Conservation (phyloP, 768 basidiomycete genomes). For the Chalciporus piperatus region DNA sequence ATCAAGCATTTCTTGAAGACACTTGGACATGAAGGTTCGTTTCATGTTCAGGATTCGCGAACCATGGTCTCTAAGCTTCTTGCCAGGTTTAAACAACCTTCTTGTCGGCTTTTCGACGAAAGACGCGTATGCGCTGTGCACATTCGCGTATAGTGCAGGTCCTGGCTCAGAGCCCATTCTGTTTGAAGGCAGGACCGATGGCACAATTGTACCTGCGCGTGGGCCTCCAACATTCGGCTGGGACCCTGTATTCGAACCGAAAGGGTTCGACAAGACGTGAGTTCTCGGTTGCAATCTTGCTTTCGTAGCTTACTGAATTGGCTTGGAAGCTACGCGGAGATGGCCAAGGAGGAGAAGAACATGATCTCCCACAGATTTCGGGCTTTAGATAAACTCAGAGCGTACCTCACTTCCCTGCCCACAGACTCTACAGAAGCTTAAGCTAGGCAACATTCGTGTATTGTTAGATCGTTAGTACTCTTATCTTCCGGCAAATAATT, state of each 20-base stretch:
- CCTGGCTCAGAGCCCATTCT: constrained; percentile 76
- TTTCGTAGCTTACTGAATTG: not conserved
- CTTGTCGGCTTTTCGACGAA: constrained; percentile 73
- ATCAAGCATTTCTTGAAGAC: constrained; percentile 89
- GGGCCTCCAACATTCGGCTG: constrained; percentile 84
- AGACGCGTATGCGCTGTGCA: constrained; percentile 88
- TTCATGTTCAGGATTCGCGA: not conserved
- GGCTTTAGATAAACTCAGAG: constrained; percentile 56
- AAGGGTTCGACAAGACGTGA: constrained; percentile 75
- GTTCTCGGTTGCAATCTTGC: constrained; percentile 17
- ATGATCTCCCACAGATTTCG: constrained; percentile 62
- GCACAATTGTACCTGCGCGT: constrained; percentile 82
- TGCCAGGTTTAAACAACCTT: constrained; percentile 73
- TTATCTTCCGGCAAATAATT: constrained; percentile 6
- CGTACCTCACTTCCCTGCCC: constrained; percentile 32
- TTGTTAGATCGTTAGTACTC: not conserved
- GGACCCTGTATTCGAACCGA: constrained; percentile 85
- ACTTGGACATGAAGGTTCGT: constrained; percentile 79
- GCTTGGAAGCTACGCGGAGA: constrained; percentile 58
- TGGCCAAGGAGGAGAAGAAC: constrained; percentile 63
- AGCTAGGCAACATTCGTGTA: not conserved
- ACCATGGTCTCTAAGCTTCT: not conserved
- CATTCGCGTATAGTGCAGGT: constrained; percentile 90
- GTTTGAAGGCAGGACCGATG: constrained; percentile 87
- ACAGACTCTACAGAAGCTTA: constrained; percentile 1